Conservation (phyloP, 192 early-diverging fungal genomes). For the Radiomyces spectabilis region DNA sequence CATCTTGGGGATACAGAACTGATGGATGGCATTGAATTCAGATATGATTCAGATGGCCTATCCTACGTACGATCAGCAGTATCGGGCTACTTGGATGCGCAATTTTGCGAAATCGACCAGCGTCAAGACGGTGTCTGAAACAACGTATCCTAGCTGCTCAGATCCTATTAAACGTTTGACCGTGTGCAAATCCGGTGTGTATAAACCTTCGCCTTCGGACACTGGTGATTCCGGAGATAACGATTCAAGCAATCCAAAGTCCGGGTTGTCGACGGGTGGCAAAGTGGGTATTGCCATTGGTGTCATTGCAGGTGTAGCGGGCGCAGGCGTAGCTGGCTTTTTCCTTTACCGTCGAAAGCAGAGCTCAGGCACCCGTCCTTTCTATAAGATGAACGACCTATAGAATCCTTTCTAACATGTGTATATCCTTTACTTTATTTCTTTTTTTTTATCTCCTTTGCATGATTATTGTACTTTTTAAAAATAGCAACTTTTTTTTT, state of each 20-base stretch:
- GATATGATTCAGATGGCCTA: constrained; percentile 4
- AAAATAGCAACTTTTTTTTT: background rate
- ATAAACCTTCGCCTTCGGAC: too few relatives aligned
- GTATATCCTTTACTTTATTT: background rate
- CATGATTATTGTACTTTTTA: background rate
- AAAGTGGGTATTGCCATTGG: constrained; percentile 2
- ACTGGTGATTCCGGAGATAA: background rate
- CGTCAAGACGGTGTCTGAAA: too few relatives aligned
- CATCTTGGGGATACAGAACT: too few relatives aligned
- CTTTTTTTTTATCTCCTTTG: background rate
- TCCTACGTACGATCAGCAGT: background rate
- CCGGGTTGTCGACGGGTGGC: background rate
- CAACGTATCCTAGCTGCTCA: too few relatives aligned
- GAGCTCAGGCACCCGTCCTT: background rate
- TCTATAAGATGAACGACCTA: constrained; percentile 2
- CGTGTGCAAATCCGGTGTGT: background rate
- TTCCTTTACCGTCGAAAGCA: background rate
- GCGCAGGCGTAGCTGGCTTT: background rate
- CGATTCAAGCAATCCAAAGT: background rate
- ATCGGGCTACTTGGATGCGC: background rate
- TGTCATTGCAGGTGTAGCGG: background rate
- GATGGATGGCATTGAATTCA: background rate
- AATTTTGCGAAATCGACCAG: constrained; percentile 3
- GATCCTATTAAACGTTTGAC: too few relatives aligned
- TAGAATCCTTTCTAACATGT: background rate